These are phyloP conservation scores for Babesia sp. DNA, from an alignment of 169 alveolate genomes.

Conservation along the genomic window DNA sequence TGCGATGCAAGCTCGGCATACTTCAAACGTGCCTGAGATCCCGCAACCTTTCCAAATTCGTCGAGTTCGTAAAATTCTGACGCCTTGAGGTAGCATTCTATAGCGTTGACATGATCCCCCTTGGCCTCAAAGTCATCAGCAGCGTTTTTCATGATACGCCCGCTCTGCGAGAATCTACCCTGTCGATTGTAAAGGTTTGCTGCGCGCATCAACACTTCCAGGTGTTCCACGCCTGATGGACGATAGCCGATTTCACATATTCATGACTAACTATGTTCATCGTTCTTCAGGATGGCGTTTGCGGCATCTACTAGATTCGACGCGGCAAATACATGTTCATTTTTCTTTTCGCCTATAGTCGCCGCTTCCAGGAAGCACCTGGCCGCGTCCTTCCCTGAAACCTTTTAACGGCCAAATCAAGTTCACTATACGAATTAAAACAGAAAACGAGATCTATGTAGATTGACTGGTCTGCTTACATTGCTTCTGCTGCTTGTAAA, in stretches of 20 bases:
- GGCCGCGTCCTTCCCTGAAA: slow-evolving; percentile 66
- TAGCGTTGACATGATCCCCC: slow-evolving; percentile 59
- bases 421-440: background rate
- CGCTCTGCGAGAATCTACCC: slow-evolving; percentile 76
- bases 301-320: slow-evolving; percentile 57
- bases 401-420: background rate
- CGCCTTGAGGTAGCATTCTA: slow-evolving; percentile 67
- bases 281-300: slow-evolving; percentile 25
- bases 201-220: slow-evolving; percentile 67
- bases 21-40: slow-evolving; percentile 67
- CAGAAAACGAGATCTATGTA: background rate
- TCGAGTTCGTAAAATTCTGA: slow-evolving; percentile 78
- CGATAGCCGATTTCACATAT: background rate
- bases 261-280: slow-evolving; percentile 43
- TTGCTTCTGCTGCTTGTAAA: slow-evolving; percentile 61
- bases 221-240: slow-evolving; percentile 41
- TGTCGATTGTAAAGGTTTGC: slow-evolving; percentile 63
- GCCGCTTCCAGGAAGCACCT: slow-evolving; percentile 64
- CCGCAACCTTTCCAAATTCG: slow-evolving; percentile 73
- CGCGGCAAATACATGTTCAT: slow-evolving; percentile 54
- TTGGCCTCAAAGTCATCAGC: slow-evolving; percentile 69
- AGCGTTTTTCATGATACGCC: slow-evolving; percentile 62
- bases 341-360: slow-evolving; percentile 43
- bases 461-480: slow-evolving; percentile 48
- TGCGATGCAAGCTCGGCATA: slow-evolving; percentile 71